phyloP scores from a whole-genome alignment of 2,329 filamentous ascomycete species.

The Talaromyces sp. region DNA sequence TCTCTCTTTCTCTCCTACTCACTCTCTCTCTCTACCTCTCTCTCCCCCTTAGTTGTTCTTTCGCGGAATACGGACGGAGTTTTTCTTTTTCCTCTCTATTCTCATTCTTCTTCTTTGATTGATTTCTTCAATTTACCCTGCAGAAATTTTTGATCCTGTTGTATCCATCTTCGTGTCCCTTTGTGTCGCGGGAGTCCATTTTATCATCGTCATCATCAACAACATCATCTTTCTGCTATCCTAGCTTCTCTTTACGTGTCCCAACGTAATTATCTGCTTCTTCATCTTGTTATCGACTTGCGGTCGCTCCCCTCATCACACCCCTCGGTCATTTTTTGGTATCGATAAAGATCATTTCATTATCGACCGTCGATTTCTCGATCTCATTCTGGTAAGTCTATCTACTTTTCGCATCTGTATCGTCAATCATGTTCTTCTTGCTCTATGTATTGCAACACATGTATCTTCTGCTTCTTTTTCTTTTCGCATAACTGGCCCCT shows the following conservation, averaged over 20 bases:
- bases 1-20: conserved; percentile 20
- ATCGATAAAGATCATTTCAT: conserved; percentile 16
- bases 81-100: conserved; percentile 25
- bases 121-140: conserved; percentile 26
- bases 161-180: conserved; percentile 25
- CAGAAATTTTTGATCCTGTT: conserved; percentile 31
- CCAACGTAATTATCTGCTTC: conserved; percentile 19
- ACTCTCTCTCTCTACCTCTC: conserved; percentile 22
- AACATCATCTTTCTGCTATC: conserved; percentile 7
- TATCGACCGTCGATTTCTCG: conserved; percentile 12
- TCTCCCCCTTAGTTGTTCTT: conserved; percentile 24
- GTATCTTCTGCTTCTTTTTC: not conserved
- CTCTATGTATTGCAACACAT: not conserved
- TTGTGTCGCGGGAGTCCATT: conserved; percentile 30
- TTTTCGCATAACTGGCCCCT: not conserved
- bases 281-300: conserved; percentile 24
- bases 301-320: conserved; percentile 10
- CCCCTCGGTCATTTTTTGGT: conserved; percentile 17
- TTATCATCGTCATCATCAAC: conserved; percentile 24
- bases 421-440: not conserved
- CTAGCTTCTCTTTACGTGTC: conserved; percentile 25
- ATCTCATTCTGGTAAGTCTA: conserved; percentile 19
- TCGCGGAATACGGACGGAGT: conserved; percentile 22
- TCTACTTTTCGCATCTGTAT: not conserved
- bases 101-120: conserved; percentile 21